Evolutionary conservation across 495 filamentous ascomycete genomes (phyloP), one percentile per base, ranked within the genome.

Genomic region (Daldinia childiae): DNA sequence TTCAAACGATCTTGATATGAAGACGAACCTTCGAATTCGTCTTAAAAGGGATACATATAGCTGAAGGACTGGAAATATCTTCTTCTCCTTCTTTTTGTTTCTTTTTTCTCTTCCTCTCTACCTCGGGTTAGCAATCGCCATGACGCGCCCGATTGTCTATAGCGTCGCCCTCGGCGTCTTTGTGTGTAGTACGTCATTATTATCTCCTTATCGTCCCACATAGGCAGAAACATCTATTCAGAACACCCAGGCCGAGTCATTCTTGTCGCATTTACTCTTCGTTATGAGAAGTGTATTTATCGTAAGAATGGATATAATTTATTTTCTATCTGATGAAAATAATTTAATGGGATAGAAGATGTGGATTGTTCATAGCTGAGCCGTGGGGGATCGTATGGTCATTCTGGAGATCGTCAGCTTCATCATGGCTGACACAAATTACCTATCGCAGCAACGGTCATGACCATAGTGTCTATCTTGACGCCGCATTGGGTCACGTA

Each of bases 401-500:
- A 8, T 45, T 19, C 41, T 45, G 41, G 8, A 19, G 6, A 34
- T 34, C 2, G 17, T 45, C 41, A 45, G 17, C 41, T 45, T 45
- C 41, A 48, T 24, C 17, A 48, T 48, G 17, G 43, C 43, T 48
- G 19, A 48, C 43, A 48, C 39, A 43, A 11, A n/a, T 45, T 27
- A 24, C 26, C 61, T 36, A 51, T 62, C 60, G 29, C 59, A 97
- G 94, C 92, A 39, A 92, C 91, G 41, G 88, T 84, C 17, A 83
- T 97, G 76, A 96, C 93, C 21, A 80, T 98, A 38, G 82, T 88
- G 27, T 85, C 91, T 34, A 92, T 95, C 74, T 77, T 90, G 48
- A 82, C 91, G 29, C 93, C 95, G 0, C 84, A 87, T 73, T 98
- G 95, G 95, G 83, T 97, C 61, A 88, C 87, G 59, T 95, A 90